Conservation (phyloP, 1,284 basidiomycete species). For the Leccinum pachyderme region DNA sequence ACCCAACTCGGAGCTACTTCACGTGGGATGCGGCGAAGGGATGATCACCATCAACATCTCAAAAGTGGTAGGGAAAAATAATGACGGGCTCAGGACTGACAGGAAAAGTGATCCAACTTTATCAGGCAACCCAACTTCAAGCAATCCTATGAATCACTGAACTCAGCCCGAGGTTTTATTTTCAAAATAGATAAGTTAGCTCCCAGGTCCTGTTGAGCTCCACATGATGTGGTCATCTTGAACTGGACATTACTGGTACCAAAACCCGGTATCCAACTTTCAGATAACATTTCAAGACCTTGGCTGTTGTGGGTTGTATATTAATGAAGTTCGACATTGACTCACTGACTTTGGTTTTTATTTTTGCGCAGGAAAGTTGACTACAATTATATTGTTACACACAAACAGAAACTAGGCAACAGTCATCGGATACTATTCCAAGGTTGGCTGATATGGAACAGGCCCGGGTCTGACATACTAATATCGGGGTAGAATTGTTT, state of each 20-base stretch:
- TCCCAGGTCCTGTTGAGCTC: neutral
- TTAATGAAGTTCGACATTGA: neutral
- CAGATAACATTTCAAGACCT: neutral
- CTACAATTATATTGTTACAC: no score
- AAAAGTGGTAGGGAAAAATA: neutral
- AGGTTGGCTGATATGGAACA: neutral
- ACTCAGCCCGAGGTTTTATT: neutral
- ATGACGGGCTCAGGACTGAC: neutral
- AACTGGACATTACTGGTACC: neutral
- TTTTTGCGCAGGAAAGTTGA: no score
- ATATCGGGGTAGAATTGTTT: neutral
- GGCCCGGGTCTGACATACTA: neutral
- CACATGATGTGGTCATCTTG: neutral
- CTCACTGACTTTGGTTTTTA: neutral
- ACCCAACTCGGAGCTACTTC: neutral
- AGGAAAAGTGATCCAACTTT: neutral
- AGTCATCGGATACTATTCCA: neutral
- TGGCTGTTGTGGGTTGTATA: neutral
- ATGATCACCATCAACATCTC: neutral
- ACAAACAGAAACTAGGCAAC: neutral
- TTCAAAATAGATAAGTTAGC: no score
- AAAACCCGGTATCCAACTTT: neutral
- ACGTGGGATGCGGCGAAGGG: neutral
- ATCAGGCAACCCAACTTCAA: neutral
- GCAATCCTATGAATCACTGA: neutral